Conservation (phyloP, 331 rosid species). For the Ulmus americana region DNA sequence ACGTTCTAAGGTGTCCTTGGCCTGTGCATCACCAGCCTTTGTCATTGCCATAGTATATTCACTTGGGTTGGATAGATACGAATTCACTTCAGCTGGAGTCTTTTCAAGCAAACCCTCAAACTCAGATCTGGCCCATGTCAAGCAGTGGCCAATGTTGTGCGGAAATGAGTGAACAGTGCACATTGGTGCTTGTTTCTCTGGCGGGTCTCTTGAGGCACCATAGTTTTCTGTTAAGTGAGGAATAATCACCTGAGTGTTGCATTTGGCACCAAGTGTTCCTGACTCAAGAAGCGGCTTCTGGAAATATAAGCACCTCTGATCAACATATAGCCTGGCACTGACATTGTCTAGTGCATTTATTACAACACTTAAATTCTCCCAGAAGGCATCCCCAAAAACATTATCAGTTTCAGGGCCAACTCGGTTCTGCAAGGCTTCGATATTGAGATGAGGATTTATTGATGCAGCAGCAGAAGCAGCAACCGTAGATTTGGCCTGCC, state of each 20-base stretch:
- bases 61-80: slow-evolving; percentile 69
- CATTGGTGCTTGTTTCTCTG: slow-evolving; percentile 98
- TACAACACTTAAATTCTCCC: slow-evolving; percentile 81
- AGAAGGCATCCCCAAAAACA: slow-evolving; percentile 72
- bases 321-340: slow-evolving; percentile 86
- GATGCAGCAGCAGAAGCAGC: slow-evolving; percentile 86
- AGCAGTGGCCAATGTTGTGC: slow-evolving; percentile 92
- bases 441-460: slow-evolving; percentile 58
- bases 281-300: slow-evolving; percentile 99
- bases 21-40: slow-evolving; percentile 93
- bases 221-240: slow-evolving; percentile 94
- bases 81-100: slow-evolving; percentile 89
- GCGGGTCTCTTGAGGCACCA: slow-evolving; percentile 98
- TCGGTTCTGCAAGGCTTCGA: slow-evolving; percentile 86
- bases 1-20: slow-evolving; percentile 89
- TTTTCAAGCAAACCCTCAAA: slow-evolving; percentile 97
- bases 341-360: slow-evolving; percentile 92
- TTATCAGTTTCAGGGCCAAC: slow-evolving; percentile 90
- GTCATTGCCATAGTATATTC: slow-evolving; percentile 60
- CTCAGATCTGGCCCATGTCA: slow-evolving; percentile 99
- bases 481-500: slow-evolving; percentile 91
- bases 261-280: slow-evolving; percentile 93
- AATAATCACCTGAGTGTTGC: slow-evolving; percentile 97
- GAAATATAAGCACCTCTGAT: slow-evolving; percentile 92
- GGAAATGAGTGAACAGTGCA: slow-evolving; percentile 98